Percentiles rank a stretch among this genome's conserved stretches.
These are phyloP conservation scores for Trifolium fragiferum DNA, from an alignment of 306 rosid species.

Conservation along the genomic window DNA sequence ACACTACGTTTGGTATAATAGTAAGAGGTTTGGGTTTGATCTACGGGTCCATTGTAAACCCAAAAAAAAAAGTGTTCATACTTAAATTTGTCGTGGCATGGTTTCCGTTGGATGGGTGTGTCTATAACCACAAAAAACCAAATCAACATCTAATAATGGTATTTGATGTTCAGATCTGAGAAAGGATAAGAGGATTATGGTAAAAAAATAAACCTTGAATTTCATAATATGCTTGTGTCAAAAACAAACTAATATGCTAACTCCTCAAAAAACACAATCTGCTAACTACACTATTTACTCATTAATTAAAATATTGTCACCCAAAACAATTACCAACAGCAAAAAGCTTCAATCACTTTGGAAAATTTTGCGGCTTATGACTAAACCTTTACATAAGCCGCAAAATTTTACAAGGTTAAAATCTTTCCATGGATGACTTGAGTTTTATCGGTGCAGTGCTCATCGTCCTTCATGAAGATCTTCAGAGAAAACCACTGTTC, in stretches of 20 bases:
- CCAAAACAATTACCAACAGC: slow-evolving; percentile 34
- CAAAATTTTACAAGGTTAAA: slow-evolving; percentile 23
- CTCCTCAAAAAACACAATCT: background rate
- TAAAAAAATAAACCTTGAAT: too few species aligned
- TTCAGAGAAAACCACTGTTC: slow-evolving; percentile 90
- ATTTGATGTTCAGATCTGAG: too few species aligned
- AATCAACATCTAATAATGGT: too few species aligned
- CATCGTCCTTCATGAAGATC: slow-evolving; percentile 98
- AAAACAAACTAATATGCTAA: background rate
- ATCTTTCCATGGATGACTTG: slow-evolving; percentile 27
- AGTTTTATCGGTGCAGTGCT: slow-evolving; percentile 22
- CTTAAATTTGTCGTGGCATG: too few species aligned
- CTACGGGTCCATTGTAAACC: too few species aligned
- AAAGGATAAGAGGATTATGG: too few species aligned
- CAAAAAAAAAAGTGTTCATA: too few species aligned
- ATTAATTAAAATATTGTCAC: slow-evolving; percentile 19
- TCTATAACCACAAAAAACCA: too few species aligned
- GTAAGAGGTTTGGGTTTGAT: too few species aligned
- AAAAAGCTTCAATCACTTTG: slow-evolving; percentile 44
- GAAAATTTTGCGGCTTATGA: slow-evolving; percentile 37
- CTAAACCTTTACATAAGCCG: slow-evolving; percentile 28
- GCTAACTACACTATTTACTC: slow-evolving; percentile 16
- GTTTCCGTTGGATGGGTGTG: too few species aligned
- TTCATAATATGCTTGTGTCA: background rate
- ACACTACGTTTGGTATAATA: too few species aligned